Percentiles rank a stretch among this genome's conserved stretches.
phyloP scores from a whole-genome alignment of 495 filamentous ascomycete species.

The Xylaria nigripes region DNA sequence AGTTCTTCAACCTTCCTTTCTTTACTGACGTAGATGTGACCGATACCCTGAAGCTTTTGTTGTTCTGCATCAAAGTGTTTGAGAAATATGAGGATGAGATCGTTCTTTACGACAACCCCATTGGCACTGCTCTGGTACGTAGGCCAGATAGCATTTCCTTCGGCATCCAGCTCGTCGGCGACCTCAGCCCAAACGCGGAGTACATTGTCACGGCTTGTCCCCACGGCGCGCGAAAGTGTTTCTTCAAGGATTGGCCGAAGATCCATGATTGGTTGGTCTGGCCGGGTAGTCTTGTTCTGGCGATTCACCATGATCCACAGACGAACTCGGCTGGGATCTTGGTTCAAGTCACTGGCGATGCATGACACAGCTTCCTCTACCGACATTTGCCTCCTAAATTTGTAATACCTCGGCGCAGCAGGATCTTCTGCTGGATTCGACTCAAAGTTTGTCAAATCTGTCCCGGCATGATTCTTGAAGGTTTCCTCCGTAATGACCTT shows the following conservation, averaged over 20 bases:
- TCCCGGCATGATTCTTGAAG: slow-evolving; percentile 72
- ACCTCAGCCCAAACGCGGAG: slow-evolving; percentile 84
- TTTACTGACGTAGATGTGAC: slow-evolving; percentile 77
- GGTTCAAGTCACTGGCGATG: slow-evolving; percentile 59
- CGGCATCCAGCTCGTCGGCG: slow-evolving; percentile 50
- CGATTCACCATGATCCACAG: slow-evolving; percentile 98
- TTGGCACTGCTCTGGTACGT: slow-evolving; percentile 41
- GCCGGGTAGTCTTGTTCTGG: slow-evolving; percentile 91
- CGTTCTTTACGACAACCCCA: slow-evolving; percentile 40
- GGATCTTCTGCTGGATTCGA: slow-evolving; percentile 43
- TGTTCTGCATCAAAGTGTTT: slow-evolving; percentile 78
- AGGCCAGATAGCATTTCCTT: slow-evolving; percentile 64
- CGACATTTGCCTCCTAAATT: slow-evolving; percentile 61
- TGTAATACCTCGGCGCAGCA: slow-evolving; percentile 56
- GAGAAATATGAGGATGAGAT: slow-evolving; percentile 72
- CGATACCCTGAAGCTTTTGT: slow-evolving; percentile 67
- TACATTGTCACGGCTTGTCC: slow-evolving; percentile 55
- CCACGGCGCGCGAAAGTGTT: slow-evolving; percentile 50
- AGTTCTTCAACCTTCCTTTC: slow-evolving; percentile 82
- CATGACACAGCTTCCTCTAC: slow-evolving; percentile 61
- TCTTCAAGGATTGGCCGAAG: slow-evolving; percentile 76
- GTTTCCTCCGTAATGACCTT: slow-evolving; percentile 70
- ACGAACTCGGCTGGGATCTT: slow-evolving; percentile 58
- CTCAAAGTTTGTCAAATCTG: slow-evolving; percentile 74
- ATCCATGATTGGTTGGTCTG: slow-evolving; percentile 76